phyloP scores from a whole-genome alignment of 2,329 filamentous ascomycete genomes.

The Fusarium marasasianum region DNA sequence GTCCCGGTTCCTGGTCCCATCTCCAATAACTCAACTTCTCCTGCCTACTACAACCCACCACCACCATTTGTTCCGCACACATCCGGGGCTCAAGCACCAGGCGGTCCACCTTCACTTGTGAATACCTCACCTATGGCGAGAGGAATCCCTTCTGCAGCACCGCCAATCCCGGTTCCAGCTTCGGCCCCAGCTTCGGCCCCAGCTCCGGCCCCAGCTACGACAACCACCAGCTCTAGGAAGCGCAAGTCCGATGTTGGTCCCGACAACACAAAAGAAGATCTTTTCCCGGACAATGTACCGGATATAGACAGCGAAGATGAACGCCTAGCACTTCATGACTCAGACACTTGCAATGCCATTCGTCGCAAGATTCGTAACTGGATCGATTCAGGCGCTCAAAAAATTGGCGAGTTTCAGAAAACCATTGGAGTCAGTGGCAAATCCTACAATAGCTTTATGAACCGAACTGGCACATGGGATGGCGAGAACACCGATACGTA shows the following conservation, averaged over 20 bases:
- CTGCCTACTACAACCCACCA: slow-evolving; percentile 11
- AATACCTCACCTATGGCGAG: not conserved
- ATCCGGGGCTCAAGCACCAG: not conserved
- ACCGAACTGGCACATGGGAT: slow-evolving; percentile 53
- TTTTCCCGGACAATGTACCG: slow-evolving; percentile 32
- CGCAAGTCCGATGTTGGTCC: slow-evolving; percentile 35
- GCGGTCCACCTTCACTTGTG: not conserved
- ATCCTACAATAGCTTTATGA: slow-evolving; percentile 58
- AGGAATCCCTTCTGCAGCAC: not conserved
- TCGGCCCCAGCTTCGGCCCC: not conserved
- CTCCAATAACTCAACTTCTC: not conserved
- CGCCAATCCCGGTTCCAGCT: not conserved
- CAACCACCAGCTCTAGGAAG: slow-evolving; percentile 25
- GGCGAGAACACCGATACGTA: slow-evolving; percentile 49
- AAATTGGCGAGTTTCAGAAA: slow-evolving; percentile 56
- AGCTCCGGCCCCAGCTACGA: not conserved
- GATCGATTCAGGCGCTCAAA: slow-evolving; percentile 41
- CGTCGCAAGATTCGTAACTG: slow-evolving; percentile 39
- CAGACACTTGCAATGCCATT: slow-evolving; percentile 39
- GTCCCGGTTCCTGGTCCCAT: not conserved
- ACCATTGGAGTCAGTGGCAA: slow-evolving; percentile 51
- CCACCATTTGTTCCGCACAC: slow-evolving; percentile 20
- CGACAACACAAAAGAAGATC: slow-evolving; percentile 21
- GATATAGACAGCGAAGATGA: slow-evolving; percentile 34
- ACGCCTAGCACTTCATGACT: slow-evolving; percentile 9